Base-by-base conservation (phyloP, 371 early-diverging fungal genomes). In the Rhizopus delemar region DNA sequence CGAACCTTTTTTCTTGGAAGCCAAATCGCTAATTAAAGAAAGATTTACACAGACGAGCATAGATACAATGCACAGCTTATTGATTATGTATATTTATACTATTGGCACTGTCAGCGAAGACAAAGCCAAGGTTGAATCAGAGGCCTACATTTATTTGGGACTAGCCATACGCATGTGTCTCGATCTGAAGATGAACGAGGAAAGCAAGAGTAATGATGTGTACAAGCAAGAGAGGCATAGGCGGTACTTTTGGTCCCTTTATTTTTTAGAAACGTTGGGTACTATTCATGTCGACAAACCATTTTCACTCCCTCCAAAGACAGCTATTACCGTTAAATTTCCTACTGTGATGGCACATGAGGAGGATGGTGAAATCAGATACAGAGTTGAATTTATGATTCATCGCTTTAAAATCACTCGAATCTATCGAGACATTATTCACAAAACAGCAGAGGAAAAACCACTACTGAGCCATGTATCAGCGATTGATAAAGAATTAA, bases 31-130 rank as follows among this genome's bases (percentile, higher is more conserved):
- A 12, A 53, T 80, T 22, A 69, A 68, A 28, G 74, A 73, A 4
- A 57, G 66, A 3, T 77, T 77, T 49, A 55, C 77, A 46, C 57
- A 51, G 8, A 70, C 77, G 8, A 73, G 60, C 29, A 41, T 75
- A 8, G 71, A 69, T 29, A 80, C 78, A 0, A 73, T 75, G 62
- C 73, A 74, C 46, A 75, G 74, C 5, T 54, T 80, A 6, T 46
- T 80, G 36, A 63, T 80, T 8, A 73, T 80, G 75, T 80, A 80
- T 13, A 75, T 77, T 28, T 80, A 80, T 57, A 68, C 73, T n/a
- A 75, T 80, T 58, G 81, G 81, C 7, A 77, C 62, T 13, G 22
- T 22, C 22, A 22, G 22, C 2, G 22, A 22, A 22, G 2, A 22
- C 22, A 22, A 22, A 22, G 62, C 67, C 4, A 61, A 73, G 16